Evolutionary conservation across 768 basidiomycete genomes (phyloP).

Genomic region (Tephrocybe sp.): DNA sequence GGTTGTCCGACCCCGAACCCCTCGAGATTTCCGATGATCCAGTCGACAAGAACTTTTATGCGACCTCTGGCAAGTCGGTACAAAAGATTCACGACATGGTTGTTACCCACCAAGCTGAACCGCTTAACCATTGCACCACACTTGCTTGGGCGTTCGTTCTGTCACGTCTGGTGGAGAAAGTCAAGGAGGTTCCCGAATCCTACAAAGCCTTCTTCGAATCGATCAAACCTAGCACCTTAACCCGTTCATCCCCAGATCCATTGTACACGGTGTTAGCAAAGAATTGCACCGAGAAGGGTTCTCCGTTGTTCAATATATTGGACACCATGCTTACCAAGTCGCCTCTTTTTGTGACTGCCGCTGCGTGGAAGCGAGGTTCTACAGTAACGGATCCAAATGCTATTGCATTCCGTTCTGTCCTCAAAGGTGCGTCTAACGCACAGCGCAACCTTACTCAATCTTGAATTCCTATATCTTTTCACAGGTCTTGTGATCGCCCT

Average conservation of each 20-base stretch:
- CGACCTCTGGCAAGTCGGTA: constrained; percentile 59
- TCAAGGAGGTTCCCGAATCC: constrained; percentile 49
- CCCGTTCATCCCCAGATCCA: constrained; percentile 50
- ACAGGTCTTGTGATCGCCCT: constrained; percentile 77
- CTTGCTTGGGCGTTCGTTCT: constrained; percentile 86
- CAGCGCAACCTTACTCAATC: too few species aligned
- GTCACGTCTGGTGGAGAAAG: constrained; percentile 52
- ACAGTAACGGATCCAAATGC: constrained; percentile 73
- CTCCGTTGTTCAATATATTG: constrained; percentile 58
- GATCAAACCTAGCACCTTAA: constrained; percentile 37
- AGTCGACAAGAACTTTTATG: constrained; percentile 48
- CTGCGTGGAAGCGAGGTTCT: constrained; percentile 68
- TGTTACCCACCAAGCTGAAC: constrained; percentile 53
- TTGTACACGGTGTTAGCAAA: constrained; percentile 56
- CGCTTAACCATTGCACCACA: constrained; percentile 64
- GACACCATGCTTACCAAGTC: constrained; percentile 60
- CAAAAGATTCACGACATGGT: constrained; percentile 68
- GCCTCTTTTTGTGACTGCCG: constrained; percentile 72
- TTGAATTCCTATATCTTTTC: not conserved
- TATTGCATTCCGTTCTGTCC: constrained; percentile 73
- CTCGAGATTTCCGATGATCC: constrained; percentile 55
- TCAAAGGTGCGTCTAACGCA: constrained; percentile 84
- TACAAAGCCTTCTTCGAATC: constrained; percentile 57
- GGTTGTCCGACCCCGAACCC: constrained; percentile 47
- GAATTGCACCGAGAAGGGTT: constrained; percentile 54